Conservation (phyloP, 306 rosid genomes). For the Dalbergia cultrata region DNA sequence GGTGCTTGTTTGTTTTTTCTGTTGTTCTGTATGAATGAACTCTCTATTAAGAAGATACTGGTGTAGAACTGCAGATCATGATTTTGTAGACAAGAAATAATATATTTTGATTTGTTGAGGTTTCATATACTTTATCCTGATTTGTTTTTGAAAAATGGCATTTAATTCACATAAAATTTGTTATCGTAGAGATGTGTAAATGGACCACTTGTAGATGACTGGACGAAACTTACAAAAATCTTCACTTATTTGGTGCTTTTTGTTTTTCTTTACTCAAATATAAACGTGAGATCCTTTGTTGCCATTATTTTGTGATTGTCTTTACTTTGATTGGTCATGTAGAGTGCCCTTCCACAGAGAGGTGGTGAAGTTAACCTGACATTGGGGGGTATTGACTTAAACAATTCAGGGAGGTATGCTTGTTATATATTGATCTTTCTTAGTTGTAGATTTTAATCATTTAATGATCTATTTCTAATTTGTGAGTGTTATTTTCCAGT, state of each 20-base stretch:
- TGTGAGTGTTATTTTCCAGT: constrained; percentile 62
- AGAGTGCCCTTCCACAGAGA: constrained; percentile 95
- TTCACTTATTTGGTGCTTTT: constrained; percentile 1
- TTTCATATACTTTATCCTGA: constrained; percentile 30
- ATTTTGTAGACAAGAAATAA: neutral
- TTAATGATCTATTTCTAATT: constrained; percentile 38
- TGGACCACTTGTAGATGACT: constrained; percentile 3
- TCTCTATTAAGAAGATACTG: constrained; percentile 11
- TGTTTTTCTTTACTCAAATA: constrained; percentile 24
- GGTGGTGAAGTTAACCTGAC: constrained; percentile 98
- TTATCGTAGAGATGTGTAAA: constrained; percentile 12
- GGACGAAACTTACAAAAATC: neutral
- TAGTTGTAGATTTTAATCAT: constrained; percentile 33
- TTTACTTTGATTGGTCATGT: constrained; percentile 46
- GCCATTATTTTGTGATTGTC: constrained; percentile 14
- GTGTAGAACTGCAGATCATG: neutral
- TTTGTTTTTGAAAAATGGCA: constrained; percentile 30
- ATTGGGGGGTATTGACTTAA: constrained; percentile 98
- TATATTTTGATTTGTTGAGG: constrained; percentile 5
- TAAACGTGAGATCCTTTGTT: constrained; percentile 26
- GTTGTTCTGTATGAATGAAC: neutral
- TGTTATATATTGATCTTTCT: neutral
- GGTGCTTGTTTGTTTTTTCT: neutral
- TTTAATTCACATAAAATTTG: constrained; percentile 25
- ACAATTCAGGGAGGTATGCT: constrained; percentile 97